phyloP scores from a whole-genome alignment of 306 rosid genomes.

The Prunus kanzakura region DNA sequence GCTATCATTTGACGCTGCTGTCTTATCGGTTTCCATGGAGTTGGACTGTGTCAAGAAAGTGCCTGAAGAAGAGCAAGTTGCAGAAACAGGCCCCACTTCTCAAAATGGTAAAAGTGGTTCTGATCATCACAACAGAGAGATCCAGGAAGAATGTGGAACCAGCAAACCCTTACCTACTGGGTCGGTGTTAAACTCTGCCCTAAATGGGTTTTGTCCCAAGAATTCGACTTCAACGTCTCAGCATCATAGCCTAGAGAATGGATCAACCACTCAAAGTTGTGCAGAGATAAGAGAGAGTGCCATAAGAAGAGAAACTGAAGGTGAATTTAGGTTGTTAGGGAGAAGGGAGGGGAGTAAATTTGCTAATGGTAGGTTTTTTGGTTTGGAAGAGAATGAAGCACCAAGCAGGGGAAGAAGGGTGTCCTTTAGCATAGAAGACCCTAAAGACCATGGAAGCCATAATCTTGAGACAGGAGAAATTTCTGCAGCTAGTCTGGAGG shows the following conservation, averaged over 20 bases:
- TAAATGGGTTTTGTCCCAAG: slow-evolving; percentile 41
- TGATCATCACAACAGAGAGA: slow-evolving; percentile 39
- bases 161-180: slow-evolving; percentile 30
- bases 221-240: slow-evolving; percentile 38
- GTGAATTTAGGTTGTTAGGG: slow-evolving; percentile 86
- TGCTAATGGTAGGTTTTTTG: slow-evolving; percentile 68
- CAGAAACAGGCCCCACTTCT: slow-evolving; percentile 35
- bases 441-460: slow-evolving; percentile 45
- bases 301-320: slow-evolving; percentile 94
- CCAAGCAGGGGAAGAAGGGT: slow-evolving; percentile 69
- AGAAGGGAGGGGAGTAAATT: slow-evolving; percentile 70
- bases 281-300: slow-evolving; percentile 77
- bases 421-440: slow-evolving; percentile 80
- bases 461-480: slow-evolving; percentile 56
- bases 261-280: slow-evolving; percentile 47
- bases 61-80: slow-evolving; percentile 56
- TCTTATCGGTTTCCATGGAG: slow-evolving; percentile 74
- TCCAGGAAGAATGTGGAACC: slow-evolving; percentile 54
- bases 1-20: slow-evolving; percentile 89
- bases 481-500: slow-evolving; percentile 66
- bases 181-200: slow-evolving; percentile 23
- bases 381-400: slow-evolving; percentile 70
- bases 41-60: slow-evolving; percentile 71
- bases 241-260: slow-evolving; percentile 51
- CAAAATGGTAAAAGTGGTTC: slow-evolving; percentile 40